Evolutionary conservation across 306 rosid genomes (phyloP).

Genomic region (Cucurbita argyrosperma): DNA sequence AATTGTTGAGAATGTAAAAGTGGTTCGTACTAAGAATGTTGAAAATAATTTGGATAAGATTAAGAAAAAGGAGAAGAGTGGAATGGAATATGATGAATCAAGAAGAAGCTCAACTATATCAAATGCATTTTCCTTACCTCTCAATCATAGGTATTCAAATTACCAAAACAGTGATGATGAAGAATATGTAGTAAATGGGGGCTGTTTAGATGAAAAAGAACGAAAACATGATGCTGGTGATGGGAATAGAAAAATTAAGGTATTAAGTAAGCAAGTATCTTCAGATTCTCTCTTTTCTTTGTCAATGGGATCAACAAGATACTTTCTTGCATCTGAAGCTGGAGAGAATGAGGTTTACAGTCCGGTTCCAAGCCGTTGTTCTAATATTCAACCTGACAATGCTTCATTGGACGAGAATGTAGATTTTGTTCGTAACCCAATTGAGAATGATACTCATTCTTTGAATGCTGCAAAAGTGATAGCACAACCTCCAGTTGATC

Average conservation of each 20-base stretch:
- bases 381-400: neutral
- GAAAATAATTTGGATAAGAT: constrained; percentile 7
- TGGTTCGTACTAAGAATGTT: constrained; percentile 8
- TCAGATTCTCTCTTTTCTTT: constrained; percentile 74
- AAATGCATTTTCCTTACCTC: neutral
- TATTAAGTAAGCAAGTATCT: constrained; percentile 27
- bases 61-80: constrained; percentile 9
- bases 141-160: constrained; percentile 14
- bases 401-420: constrained; percentile 4
- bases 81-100: constrained; percentile 4
- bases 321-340: constrained; percentile 18
- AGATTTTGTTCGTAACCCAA: constrained; percentile 31
- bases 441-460: constrained; percentile 35
- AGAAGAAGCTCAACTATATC: constrained; percentile 5
- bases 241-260: neutral
- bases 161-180: constrained; percentile 8
- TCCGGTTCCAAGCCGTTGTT: constrained; percentile 7
- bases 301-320: constrained; percentile 33
- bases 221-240: neutral
- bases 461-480: constrained; percentile 24
- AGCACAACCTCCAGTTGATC: constrained; percentile 1
- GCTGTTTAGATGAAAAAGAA: constrained; percentile 6
- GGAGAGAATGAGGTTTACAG: constrained; percentile 51
- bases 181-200: neutral
- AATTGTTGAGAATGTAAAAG: constrained; percentile 7